phyloP scores from a whole-genome alignment of 140 eudicot species.

The Bidens hawaiensis region DNA sequence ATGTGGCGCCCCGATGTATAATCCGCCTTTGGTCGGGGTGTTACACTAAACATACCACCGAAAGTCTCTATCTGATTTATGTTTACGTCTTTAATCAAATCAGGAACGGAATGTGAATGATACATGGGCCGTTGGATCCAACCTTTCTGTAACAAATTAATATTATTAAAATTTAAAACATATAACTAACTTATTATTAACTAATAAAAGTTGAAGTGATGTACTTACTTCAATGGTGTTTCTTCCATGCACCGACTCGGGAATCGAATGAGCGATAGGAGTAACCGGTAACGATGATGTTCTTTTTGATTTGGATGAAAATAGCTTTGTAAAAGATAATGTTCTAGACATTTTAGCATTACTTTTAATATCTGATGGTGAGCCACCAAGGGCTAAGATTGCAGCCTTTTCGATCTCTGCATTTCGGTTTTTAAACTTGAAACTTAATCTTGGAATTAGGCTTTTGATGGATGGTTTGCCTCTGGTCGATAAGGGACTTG shows the following conservation, averaged over 20 bases:
- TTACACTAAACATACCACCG: conserved; percentile 74
- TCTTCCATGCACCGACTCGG: conserved; percentile 85
- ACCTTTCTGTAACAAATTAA: conserved; percentile 53
- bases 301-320: conserved; percentile 45
- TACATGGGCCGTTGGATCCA: conserved; percentile 39
- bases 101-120: conserved; percentile 92
- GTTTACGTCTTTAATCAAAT: conserved; percentile 56
- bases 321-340: conserved; percentile 54
- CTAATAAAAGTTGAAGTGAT: conserved; percentile 2
- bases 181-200: not conserved
- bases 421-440: conserved; percentile 55
- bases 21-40: no score
- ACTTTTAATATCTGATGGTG: conserved; percentile 38
- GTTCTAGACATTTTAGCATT: conserved; percentile 52
- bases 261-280: conserved; percentile 86
- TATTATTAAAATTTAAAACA: not conserved
- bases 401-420: conserved; percentile 83
- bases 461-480: conserved; percentile 57
- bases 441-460: conserved; percentile 73
- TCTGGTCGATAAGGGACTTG: conserved; percentile 50
- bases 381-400: conserved; percentile 67
- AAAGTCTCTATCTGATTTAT: conserved; percentile 43
- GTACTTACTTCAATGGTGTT: conserved; percentile 31
- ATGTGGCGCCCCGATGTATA: no score
- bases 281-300: conserved; percentile 74